Conservation (phyloP, 345 rosid genomes). For the Triadica sebifera region DNA sequence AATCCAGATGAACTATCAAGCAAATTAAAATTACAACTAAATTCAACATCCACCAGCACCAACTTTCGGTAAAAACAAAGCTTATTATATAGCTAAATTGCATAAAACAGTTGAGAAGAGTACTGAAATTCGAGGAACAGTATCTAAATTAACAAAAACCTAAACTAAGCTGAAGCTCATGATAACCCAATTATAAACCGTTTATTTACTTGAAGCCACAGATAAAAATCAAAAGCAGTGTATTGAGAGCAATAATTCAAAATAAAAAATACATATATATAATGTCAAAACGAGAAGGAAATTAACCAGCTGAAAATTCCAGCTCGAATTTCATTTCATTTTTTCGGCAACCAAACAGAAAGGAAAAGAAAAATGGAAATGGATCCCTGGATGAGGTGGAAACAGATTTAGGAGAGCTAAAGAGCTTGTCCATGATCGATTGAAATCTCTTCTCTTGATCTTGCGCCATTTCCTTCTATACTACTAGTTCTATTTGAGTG, state of each 20-base stretch:
- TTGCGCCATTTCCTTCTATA: conserved; percentile 40
- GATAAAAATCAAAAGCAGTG: background rate
- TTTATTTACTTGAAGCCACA: background rate
- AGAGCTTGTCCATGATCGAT: conserved; percentile 85
- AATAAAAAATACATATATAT: background rate
- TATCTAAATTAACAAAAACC: background rate
- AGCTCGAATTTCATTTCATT: background rate
- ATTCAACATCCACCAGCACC: background rate
- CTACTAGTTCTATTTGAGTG: background rate
- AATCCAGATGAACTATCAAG: conserved; percentile 37
- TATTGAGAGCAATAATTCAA: background rate
- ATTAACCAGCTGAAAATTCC: background rate
- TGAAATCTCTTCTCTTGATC: conserved; percentile 82
- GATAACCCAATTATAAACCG: background rate
- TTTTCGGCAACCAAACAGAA: background rate
- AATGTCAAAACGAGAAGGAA: background rate
- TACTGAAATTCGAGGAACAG: background rate
- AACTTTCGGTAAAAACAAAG: background rate
- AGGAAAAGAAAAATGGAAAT: background rate
- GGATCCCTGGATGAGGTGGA: conserved; percentile 48
- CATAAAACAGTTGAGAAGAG: background rate
- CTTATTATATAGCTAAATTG: background rate
- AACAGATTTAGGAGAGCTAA: conserved; percentile 45
- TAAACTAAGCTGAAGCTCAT: background rate
- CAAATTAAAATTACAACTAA: background rate